These are phyloP conservation scores for Fusarium coicis DNA, from an alignment of 2,329 filamentous ascomycete genomes.

Conservation along the genomic window DNA sequence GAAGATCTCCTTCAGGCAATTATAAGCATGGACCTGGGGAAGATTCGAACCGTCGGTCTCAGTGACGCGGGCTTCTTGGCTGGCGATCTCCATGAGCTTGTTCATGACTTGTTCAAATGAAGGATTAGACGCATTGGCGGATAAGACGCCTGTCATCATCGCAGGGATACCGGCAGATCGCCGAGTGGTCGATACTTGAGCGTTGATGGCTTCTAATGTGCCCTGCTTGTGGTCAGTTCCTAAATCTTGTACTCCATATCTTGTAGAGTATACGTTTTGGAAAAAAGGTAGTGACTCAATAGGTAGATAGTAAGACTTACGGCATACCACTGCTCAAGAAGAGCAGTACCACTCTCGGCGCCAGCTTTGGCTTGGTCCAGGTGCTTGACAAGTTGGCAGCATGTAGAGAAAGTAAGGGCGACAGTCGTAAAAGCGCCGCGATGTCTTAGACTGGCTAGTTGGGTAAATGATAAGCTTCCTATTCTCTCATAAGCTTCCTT, in stretches of 20 bases:
- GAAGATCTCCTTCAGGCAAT: conserved; percentile 92
- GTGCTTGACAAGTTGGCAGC: conserved; percentile 74
- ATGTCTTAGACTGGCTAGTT: conserved; percentile 85
- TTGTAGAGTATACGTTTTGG: background rate
- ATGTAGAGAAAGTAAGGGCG: conserved; percentile 84
- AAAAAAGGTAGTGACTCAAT: too few relatives aligned
- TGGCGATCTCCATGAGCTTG: conserved; percentile 70
- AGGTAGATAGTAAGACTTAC: conserved; percentile 50
- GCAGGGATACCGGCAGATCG: conserved; percentile 93
- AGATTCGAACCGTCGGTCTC: conserved; percentile 74
- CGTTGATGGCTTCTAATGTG: conserved; percentile 75
- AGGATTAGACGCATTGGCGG: conserved; percentile 68
- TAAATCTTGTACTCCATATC: background rate
- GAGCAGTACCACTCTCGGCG: conserved; percentile 47
- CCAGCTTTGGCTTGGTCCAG: conserved; percentile 47
- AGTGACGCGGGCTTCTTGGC: conserved; percentile 61
- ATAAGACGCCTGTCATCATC: conserved; percentile 83
- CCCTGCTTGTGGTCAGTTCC: conserved; percentile 55
- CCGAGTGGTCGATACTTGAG: conserved; percentile 83
- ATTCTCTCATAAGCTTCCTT: conserved; percentile 70
- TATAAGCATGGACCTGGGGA: conserved; percentile 93
- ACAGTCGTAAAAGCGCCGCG: conserved; percentile 95
- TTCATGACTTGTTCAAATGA: conserved; percentile 74
- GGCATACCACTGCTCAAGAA: conserved; percentile 78
- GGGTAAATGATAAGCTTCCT: conserved; percentile 80